Percentiles rank a stretch among this genome's conserved stretches.
Evolutionary conservation across 2,329 filamentous ascomycete genomes (phyloP).

Genomic region (Cladosporium oxysporum): DNA sequence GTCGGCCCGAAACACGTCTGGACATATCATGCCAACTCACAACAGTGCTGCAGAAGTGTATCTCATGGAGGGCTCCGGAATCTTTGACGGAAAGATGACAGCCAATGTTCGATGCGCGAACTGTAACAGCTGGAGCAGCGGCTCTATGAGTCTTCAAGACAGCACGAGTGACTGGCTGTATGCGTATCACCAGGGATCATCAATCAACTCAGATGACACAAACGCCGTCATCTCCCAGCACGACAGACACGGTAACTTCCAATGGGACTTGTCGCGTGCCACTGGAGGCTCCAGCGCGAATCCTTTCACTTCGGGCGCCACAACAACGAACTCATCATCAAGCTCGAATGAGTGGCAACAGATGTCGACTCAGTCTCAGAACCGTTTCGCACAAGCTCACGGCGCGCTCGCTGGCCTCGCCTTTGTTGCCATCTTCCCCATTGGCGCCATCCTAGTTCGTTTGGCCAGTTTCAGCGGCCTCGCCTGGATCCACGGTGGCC

Average conservation of each 20-base stretch:
- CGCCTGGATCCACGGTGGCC: slow-evolving; percentile 46
- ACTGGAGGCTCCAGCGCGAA: slow-evolving; percentile 51
- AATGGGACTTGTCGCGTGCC: slow-evolving; percentile 51
- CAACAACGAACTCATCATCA: slow-evolving; percentile 21
- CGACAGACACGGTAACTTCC: slow-evolving; percentile 41
- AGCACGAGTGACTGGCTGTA: slow-evolving; percentile 51
- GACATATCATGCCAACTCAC: slow-evolving; percentile 46
- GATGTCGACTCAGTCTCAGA: slow-evolving; percentile 9
- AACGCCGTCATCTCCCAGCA: slow-evolving; percentile 50
- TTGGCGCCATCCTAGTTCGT: slow-evolving; percentile 47
- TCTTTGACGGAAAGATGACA: slow-evolving; percentile 54
- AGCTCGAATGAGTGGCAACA: slow-evolving; percentile 10
- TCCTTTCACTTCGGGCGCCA: slow-evolving; percentile 39
- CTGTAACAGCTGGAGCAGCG: slow-evolving; percentile 55
- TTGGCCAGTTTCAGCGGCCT: slow-evolving; percentile 45
- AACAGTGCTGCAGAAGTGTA: slow-evolving; percentile 48
- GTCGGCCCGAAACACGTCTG: slow-evolving; percentile 52
- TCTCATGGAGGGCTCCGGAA: slow-evolving; percentile 57
- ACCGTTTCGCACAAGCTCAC: slow-evolving; percentile 36
- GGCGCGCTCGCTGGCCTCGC: slow-evolving; percentile 46
- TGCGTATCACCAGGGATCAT: slow-evolving; percentile 47
- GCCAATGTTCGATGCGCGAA: slow-evolving; percentile 59
- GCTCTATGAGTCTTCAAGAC: slow-evolving; percentile 52
- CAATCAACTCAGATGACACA: slow-evolving; percentile 50
- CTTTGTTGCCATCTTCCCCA: slow-evolving; percentile 48